Evolutionary conservation across 2,329 filamentous ascomycete species (phyloP).

Genomic region (Corinectria fuckeliana): DNA sequence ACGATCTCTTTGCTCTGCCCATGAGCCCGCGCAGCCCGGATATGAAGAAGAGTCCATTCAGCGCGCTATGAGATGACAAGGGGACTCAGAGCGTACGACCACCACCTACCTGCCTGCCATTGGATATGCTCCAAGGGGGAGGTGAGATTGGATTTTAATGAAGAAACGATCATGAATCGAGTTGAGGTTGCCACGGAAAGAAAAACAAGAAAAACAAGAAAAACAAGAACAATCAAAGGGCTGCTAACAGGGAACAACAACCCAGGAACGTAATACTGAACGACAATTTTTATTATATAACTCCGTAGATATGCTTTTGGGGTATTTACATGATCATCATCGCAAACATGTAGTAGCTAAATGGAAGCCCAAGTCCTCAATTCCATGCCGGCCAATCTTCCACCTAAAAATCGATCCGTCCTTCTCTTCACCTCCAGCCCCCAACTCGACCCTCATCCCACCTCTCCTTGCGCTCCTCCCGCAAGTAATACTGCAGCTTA

Average conservation of each 20-base stretch:
- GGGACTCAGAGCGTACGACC: not conserved
- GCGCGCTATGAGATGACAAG: slow-evolving; percentile 47
- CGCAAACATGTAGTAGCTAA: not conserved
- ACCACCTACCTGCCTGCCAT: not conserved
- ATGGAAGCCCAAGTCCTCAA: not conserved
- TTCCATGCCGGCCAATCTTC: not conserved
- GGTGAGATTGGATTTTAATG: not conserved
- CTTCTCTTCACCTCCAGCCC: slow-evolving; percentile 76
- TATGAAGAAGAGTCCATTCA: slow-evolving; percentile 84
- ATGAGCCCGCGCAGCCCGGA: slow-evolving; percentile 87
- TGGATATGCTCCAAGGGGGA: not conserved
- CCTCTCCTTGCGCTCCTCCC: slow-evolving; percentile 85
- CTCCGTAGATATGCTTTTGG: not conserved
- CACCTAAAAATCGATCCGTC: too few species aligned
- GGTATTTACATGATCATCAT: slow-evolving; percentile 7
- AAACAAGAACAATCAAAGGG: not conserved
- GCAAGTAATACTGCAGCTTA: slow-evolving; percentile 77
- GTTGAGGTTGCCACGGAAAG: not conserved
- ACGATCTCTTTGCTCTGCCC: slow-evolving; percentile 86
- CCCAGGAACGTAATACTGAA: not conserved
- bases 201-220: not conserved
- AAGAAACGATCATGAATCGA: not conserved
- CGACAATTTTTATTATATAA: slow-evolving; percentile 5
- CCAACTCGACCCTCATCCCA: slow-evolving; percentile 97
- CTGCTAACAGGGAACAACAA: not conserved